Conservation (phyloP, 225 moss, liverwort and hornwort genomes). For the Ulota crispa region DNA sequence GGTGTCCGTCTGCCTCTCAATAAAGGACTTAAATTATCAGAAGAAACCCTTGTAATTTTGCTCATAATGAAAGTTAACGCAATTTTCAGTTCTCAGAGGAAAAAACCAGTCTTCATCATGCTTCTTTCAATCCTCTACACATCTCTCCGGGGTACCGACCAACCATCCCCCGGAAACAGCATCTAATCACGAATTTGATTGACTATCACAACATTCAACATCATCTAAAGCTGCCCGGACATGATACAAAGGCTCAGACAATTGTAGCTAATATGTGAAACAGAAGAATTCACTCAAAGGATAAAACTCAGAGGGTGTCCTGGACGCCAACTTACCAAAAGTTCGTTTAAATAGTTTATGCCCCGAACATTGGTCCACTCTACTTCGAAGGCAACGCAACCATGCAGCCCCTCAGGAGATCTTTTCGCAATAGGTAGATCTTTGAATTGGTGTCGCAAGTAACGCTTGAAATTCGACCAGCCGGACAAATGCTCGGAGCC, state of each 20-base stretch:
- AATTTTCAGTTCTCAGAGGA: not conserved
- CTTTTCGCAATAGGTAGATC: conserved; percentile 57
- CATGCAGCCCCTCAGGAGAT: conserved; percentile 80
- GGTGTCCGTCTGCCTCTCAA: conserved; percentile 69
- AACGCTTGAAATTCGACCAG: conserved; percentile 60
- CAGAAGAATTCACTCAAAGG: not conserved
- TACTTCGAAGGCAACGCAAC: conserved; percentile 93
- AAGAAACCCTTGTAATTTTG: not conserved
- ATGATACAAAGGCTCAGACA: not conserved
- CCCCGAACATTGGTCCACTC: conserved; percentile 88
- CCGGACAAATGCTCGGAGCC: conserved; percentile 23
- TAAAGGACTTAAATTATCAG: conserved; percentile 10
- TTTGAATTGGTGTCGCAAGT: conserved; percentile 59
- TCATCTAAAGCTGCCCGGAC: not conserved
- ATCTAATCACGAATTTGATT: not conserved
- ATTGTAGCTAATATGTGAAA: not conserved
- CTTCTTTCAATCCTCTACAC: not conserved
- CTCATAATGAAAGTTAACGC: not conserved
- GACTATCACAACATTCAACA: not conserved
- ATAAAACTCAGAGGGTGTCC: not conserved
- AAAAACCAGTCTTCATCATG: not conserved
- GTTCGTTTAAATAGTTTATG: conserved; percentile 85
- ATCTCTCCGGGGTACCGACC: not conserved
- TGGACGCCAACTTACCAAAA: conserved; percentile 52
- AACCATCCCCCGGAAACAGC: not conserved